phyloP scores from a whole-genome alignment of 2,329 filamentous ascomycete species.

The Fusarium udum region DNA sequence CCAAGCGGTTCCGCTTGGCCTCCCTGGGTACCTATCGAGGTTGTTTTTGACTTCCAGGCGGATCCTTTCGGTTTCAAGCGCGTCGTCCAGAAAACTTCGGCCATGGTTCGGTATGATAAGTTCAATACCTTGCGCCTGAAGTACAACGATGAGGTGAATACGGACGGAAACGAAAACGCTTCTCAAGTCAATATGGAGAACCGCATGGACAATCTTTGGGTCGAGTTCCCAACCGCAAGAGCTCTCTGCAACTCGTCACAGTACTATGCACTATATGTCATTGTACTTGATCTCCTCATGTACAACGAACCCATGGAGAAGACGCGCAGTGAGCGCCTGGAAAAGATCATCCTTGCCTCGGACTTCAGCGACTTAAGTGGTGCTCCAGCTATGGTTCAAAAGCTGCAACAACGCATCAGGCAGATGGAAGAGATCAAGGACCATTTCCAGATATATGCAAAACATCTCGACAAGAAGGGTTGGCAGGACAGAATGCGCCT shows the following conservation, averaged over 20 bases:
- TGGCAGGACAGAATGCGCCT: constrained; percentile 92
- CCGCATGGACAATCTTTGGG: constrained; percentile 95
- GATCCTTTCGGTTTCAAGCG: constrained; percentile 98
- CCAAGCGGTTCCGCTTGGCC: constrained; percentile 89
- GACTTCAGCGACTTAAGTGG: constrained; percentile 98
- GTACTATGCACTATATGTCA: constrained; percentile 98
- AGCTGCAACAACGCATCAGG: constrained; percentile 89
- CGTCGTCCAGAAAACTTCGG: constrained; percentile 96
- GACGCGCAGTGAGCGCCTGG: constrained; percentile 91
- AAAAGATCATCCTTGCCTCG: constrained; percentile 98
- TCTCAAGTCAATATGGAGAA: constrained; percentile 70
- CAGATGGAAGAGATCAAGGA: constrained; percentile 96
- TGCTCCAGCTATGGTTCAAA: constrained; percentile 90
- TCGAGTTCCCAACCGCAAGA: constrained; percentile 92
- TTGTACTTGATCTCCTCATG: constrained; percentile 92
- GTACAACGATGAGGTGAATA: constrained; percentile 92
- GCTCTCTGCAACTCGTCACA: constrained; percentile 97
- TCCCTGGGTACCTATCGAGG: constrained; percentile 97
- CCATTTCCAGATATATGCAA: constrained; percentile 92
- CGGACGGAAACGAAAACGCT: constrained; percentile 62
- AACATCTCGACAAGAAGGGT: constrained; percentile 84
- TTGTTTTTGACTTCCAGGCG: constrained; percentile 95
- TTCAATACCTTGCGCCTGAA: constrained; percentile 97
- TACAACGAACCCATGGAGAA: constrained; percentile 98
- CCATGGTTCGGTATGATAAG: constrained; percentile 94